phyloP scores from a whole-genome alignment of 805 yeast species.

The Monosporozyma aquatica region DNA sequence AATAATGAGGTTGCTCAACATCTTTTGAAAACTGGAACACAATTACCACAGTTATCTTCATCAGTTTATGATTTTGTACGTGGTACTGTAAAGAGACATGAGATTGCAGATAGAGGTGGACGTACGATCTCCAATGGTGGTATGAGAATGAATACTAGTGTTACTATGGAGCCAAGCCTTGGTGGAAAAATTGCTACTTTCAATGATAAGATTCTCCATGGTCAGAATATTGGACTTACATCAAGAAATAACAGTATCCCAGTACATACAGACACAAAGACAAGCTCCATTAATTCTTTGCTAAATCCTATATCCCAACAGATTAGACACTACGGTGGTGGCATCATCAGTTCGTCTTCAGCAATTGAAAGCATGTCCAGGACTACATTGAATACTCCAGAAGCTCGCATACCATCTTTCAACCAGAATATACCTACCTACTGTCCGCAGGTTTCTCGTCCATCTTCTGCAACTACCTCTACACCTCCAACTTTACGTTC shows the following conservation, averaged over 20 bases:
- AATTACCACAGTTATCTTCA: not conserved
- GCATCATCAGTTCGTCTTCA: not conserved
- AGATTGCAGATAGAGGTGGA: not conserved
- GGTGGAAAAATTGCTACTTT: not conserved
- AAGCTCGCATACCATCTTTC: not conserved
- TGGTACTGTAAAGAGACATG: not conserved
- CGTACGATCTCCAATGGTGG: no score
- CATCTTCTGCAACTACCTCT: not conserved
- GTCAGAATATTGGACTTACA: not conserved
- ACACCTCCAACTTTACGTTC: not conserved
- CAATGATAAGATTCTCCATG: not conserved
- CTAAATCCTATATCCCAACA: slow-evolving; percentile 10
- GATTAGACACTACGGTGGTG: not conserved
- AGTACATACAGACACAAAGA: slow-evolving; percentile 5
- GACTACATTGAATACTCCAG: not conserved
- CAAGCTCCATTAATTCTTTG: slow-evolving; percentile 12
- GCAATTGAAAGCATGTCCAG: slow-evolving; percentile 4
- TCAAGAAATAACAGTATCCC: slow-evolving; percentile 2
- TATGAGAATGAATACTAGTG: not conserved
- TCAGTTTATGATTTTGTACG: not conserved
- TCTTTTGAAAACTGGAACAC: not conserved
- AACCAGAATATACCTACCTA: not conserved
- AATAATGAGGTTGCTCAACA: not conserved
- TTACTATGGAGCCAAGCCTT: slow-evolving; percentile 1
- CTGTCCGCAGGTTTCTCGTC: not conserved